Evolutionary conservation across 306 rosid genomes (phyloP).

Genomic region (Cucurbita argyrosperma): DNA sequence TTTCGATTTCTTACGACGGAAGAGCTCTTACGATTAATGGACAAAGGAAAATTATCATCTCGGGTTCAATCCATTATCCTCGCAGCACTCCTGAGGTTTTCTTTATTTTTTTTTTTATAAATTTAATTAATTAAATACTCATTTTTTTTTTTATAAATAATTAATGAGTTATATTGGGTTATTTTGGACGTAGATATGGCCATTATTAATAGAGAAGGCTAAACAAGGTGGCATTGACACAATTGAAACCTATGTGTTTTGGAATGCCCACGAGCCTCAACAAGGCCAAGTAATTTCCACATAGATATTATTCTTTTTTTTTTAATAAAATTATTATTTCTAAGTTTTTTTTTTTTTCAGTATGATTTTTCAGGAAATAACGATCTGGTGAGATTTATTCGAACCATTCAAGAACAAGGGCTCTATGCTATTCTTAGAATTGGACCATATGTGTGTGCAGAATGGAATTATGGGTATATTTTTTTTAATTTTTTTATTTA

Average conservation of each 20-base stretch:
- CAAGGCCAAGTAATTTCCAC: slow-evolving; percentile 10
- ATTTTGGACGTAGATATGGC: slow-evolving; percentile 27
- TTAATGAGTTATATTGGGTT: background rate
- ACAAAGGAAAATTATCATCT: background rate
- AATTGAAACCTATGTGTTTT: slow-evolving; percentile 32
- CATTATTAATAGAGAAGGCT: slow-evolving; percentile 19
- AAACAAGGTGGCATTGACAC: slow-evolving; percentile 30
- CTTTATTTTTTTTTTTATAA: too few relatives aligned
- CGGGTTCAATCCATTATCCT: background rate
- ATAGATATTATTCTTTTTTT: background rate
- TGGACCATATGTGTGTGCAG: slow-evolving; percentile 41
- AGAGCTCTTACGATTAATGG: background rate
- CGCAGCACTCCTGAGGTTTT: background rate
- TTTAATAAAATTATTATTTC: background rate
- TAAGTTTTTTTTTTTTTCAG: background rate
- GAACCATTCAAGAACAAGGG: slow-evolving; percentile 11
- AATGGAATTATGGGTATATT: slow-evolving; percentile 39
- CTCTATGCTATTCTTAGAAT: slow-evolving; percentile 26
- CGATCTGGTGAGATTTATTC: slow-evolving; percentile 19
- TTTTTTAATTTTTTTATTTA: background rate
- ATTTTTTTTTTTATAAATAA: background rate
- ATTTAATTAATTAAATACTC: too few relatives aligned
- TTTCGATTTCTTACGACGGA: background rate
- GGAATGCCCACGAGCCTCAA: slow-evolving; percentile 27
- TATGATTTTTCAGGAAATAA: slow-evolving; percentile 25